These are phyloP conservation scores for Ensete ventricosum DNA, from an alignment of 176 grass and related monocot species.

Conservation along the genomic window DNA sequence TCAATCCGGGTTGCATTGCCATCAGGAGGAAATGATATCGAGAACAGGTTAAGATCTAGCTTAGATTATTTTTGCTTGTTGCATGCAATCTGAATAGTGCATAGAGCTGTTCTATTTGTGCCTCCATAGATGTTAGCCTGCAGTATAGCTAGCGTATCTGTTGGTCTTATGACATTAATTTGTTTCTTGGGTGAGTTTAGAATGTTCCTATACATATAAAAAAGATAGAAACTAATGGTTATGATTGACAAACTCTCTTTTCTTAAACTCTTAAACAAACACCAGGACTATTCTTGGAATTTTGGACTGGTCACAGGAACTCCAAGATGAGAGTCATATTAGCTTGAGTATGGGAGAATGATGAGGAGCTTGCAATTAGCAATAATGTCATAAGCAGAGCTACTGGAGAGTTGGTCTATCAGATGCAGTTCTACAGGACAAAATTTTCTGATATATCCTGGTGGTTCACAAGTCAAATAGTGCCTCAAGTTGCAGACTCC, in stretches of 20 bases:
- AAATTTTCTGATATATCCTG: slow-evolving; percentile 98
- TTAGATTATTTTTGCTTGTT: not conserved
- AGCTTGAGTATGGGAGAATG: slow-evolving; percentile 80
- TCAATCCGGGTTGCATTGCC: slow-evolving; percentile 86
- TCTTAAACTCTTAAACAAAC: not conserved
- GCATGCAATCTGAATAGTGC: too few species aligned
- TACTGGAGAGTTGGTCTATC: slow-evolving; percentile 82
- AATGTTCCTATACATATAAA: not conserved
- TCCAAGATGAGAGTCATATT: slow-evolving; percentile 95
- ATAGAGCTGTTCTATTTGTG: too few species aligned
- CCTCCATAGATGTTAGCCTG: not conserved
- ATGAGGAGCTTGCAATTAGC: slow-evolving; percentile 84
- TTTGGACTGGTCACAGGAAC: slow-evolving; percentile 75
- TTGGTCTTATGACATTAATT: too few species aligned
- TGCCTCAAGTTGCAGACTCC: slow-evolving; percentile 76
- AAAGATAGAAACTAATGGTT: not conserved
- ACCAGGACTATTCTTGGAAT: slow-evolving; percentile 52
- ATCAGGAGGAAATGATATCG: too few species aligned
- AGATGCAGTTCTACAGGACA: slow-evolving; percentile 81
- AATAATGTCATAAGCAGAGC: slow-evolving; percentile 89
- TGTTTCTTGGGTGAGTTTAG: not conserved
- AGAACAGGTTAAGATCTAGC: slow-evolving; percentile 52
- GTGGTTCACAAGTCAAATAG: slow-evolving; percentile 96
- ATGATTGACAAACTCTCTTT: not conserved
- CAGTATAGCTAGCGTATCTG: not conserved